Base-by-base conservation (phyloP, 495 filamentous ascomycete genomes). In the Cercophora scortea region DNA sequence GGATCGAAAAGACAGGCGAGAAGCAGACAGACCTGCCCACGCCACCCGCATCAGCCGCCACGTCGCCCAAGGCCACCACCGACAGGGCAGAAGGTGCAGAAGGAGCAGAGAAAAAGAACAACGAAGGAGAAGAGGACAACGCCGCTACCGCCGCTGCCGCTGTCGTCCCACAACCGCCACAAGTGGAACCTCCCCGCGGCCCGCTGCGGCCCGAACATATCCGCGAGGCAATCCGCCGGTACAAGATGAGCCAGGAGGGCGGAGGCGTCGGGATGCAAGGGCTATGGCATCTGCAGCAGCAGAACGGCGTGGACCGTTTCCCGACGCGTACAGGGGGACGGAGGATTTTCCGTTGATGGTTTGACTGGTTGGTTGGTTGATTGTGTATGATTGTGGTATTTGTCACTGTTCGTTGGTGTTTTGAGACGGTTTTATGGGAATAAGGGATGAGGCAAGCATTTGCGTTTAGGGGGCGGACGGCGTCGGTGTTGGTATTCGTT, bases 141-240 rank as follows among this genome's bases (percentile, higher is more conserved):
- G 34, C 34, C 11, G 34, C 34, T 36, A 36, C 34, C 6, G 7
- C 34, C 34, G 34, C 34, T 7, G 36, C 36, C 36, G 36, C 36
- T 3, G 8, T 7, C 13, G 25, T 25, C 25, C 25, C 25, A 16
- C 45, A 1, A 13, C 18, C 18, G 15, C 64, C 62, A 34, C 52
- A 81, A 57, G 50, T 61, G 38, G 60, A 57, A 15, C 59, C 68
- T 19, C 60, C 57, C n/a, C 64, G 70, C 13, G 89, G 86, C 0
- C 88, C 89, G 12, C 64, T 96, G 42, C 77, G 87, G 25, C 89
- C 90, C 0, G 83, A 90, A 50, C 90, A 95, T 72, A 69, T 96
- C 36, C 76, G 88, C 18, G 88, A 95, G 65, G 88, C 88, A 10
- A 69, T 86, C 25, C 75, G 89, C 49, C 78, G 90, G 49, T 85